These are phyloP conservation scores for Physcia stellaris DNA, from an alignment of 495 filamentous ascomycete species.

Conservation along the genomic window DNA sequence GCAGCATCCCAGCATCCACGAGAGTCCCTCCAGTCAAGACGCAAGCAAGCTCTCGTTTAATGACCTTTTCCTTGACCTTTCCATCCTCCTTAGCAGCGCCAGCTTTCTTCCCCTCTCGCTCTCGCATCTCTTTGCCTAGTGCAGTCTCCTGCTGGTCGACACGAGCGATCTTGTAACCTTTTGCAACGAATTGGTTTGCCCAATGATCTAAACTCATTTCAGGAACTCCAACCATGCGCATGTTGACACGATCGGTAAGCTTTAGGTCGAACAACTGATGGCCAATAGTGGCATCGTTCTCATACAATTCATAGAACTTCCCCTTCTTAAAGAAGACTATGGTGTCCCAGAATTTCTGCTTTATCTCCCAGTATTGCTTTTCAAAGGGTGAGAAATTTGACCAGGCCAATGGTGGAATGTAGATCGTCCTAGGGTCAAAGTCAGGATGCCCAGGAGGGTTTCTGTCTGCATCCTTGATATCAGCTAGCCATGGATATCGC, in stretches of 20 bases:
- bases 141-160: slow-evolving; percentile 96
- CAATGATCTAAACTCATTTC: slow-evolving; percentile 82
- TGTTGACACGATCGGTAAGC: slow-evolving; percentile 95
- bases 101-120: slow-evolving; percentile 47
- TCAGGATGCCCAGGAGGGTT: slow-evolving; percentile 72
- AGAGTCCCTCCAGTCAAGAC: slow-evolving; percentile 87
- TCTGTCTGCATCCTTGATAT: slow-evolving; percentile 66
- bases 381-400: slow-evolving; percentile 81
- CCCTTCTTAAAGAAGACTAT: slow-evolving; percentile 99
- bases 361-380: slow-evolving; percentile 99
- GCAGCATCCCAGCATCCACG: slow-evolving; percentile 91
- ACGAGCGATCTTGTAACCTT: slow-evolving; percentile 89
- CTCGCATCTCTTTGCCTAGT: slow-evolving; percentile 94
- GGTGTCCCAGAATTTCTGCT: slow-evolving; percentile 93
- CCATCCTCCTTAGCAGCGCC: slow-evolving; percentile 36
- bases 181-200: slow-evolving; percentile 89
- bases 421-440: slow-evolving; percentile 83
- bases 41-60: slow-evolving; percentile 76
- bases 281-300: slow-evolving; percentile 94
- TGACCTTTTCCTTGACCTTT: slow-evolving; percentile 93
- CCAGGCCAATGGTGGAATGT: slow-evolving; percentile 69
- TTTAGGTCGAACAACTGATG: slow-evolving; percentile 97
- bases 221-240: slow-evolving; percentile 95
- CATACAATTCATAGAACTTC: slow-evolving; percentile 98
- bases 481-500: slow-evolving; percentile 81